Evolutionary conservation across 2,329 filamentous ascomycete genomes (phyloP).

Genomic region (Pseudogymnoascus sp.): DNA sequence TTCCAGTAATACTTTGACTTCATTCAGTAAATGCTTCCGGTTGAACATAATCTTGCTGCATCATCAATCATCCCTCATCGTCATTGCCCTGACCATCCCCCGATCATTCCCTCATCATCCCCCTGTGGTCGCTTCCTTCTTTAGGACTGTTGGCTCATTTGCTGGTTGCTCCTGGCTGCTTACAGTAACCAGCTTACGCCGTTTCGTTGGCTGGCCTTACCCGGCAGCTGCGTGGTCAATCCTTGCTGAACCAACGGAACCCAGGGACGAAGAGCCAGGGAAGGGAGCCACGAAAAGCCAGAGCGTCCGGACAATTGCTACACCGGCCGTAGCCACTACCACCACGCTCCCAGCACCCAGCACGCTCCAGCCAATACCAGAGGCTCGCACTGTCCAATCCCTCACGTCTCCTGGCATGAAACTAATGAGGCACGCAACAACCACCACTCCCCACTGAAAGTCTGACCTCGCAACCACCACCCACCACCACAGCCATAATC

Average conservation of each 20-base stretch:
- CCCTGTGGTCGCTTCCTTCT: neutral
- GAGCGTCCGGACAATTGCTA: neutral
- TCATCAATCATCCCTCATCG: neutral
- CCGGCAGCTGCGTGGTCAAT: neutral
- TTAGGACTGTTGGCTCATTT: neutral
- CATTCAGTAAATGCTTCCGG: neutral
- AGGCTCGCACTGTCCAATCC: too few relatives aligned
- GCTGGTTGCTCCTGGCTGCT: neutral
- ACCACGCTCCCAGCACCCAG: neutral
- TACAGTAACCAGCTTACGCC: neutral
- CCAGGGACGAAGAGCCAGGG: neutral
- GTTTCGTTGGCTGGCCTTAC: neutral
- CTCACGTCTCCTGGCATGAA: neutral
- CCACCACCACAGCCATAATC: too few relatives aligned
- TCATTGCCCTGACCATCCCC: neutral
- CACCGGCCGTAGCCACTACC: neutral
- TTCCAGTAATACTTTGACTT: neutral
- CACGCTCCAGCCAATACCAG: too few relatives aligned
- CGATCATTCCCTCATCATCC: neutral
- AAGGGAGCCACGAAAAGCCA: neutral
- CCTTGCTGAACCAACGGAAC: neutral
- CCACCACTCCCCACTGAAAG: neutral
- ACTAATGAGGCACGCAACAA: constrained; percentile 1
- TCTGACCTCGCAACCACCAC: constrained; percentile 1
- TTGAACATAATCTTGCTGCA: neutral